Evolutionary conservation across 2,329 filamentous ascomycete species (phyloP).

Genomic region (Clonostachys rhizophaga): DNA sequence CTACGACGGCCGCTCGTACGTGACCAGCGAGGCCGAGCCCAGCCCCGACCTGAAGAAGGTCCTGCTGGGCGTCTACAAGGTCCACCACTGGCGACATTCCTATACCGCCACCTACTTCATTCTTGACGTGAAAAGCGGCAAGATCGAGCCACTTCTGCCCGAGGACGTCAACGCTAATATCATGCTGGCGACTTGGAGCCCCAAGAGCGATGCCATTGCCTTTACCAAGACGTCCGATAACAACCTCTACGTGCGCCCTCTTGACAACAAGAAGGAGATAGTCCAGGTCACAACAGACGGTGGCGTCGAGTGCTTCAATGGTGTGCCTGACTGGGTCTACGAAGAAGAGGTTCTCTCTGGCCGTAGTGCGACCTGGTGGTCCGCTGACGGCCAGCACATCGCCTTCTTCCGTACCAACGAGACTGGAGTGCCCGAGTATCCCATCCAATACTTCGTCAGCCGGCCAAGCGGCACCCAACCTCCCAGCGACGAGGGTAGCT

Average conservation of each 20-base stretch:
- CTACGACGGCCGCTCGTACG: constrained; percentile 49
- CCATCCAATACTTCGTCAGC: constrained; percentile 88
- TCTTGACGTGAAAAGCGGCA: constrained; percentile 80
- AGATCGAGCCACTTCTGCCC: constrained; percentile 72
- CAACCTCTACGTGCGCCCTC: constrained; percentile 77
- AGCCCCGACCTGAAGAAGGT: constrained; percentile 84
- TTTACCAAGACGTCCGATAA: constrained; percentile 73
- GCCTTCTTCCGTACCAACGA: constrained; percentile 95
- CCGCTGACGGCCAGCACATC: constrained; percentile 79
- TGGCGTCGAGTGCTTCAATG: constrained; percentile 86
- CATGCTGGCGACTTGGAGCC: constrained; percentile 88
- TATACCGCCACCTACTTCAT: constrained; percentile 86
- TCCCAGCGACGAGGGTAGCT: constrained; percentile 68
- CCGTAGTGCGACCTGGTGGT: constrained; percentile 93
- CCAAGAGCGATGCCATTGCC: constrained; percentile 78
- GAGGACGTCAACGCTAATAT: constrained; percentile 58
- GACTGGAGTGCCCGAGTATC: constrained; percentile 84
- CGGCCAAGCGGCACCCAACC: constrained; percentile 73
- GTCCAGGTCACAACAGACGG: constrained; percentile 81
- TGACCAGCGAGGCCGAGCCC: constrained; percentile 62
- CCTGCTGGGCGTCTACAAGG: constrained; percentile 66
- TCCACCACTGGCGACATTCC: constrained; percentile 87
- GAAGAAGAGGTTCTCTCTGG: constrained; percentile 64
- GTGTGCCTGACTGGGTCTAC: constrained; percentile 96
- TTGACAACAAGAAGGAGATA: constrained; percentile 33